These are phyloP conservation scores for Akanthomyces lecanii DNA, from an alignment of 2,329 filamentous ascomycete genomes.

Conservation along the genomic window DNA sequence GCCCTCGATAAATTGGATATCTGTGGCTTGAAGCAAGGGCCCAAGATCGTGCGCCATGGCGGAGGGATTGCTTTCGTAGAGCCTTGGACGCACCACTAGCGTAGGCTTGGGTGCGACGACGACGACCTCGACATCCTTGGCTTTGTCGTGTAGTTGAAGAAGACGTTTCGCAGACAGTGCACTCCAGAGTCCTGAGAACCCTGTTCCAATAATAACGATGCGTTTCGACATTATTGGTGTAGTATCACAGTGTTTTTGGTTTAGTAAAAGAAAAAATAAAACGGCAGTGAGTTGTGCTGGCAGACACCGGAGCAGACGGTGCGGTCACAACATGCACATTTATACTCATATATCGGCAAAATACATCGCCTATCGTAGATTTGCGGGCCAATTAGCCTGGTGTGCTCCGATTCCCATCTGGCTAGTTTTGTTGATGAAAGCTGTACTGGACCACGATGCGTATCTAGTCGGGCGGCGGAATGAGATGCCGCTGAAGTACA, in stretches of 20 bases:
- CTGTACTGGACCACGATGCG: not conserved
- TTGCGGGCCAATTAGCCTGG: not conserved
- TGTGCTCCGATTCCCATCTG: not conserved
- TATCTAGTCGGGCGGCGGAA: not conserved
- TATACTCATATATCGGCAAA: not conserved
- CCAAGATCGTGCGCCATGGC: slow-evolving; percentile 23
- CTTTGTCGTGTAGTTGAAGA: slow-evolving; percentile 22
- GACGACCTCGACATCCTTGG: slow-evolving; percentile 25
- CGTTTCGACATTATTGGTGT: not conserved
- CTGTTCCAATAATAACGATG: slow-evolving; percentile 29
- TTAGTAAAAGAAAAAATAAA: not conserved
- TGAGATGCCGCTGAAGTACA: not conserved
- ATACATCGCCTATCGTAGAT: not conserved
- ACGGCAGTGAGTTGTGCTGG: not conserved
- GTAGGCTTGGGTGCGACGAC: slow-evolving; percentile 31
- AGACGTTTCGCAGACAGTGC: slow-evolving; percentile 33
- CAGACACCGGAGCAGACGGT: no score
- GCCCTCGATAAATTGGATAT: slow-evolving; percentile 27
- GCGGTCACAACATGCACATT: not conserved
- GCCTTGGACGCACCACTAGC: slow-evolving; percentile 31
- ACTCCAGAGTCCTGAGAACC: slow-evolving; percentile 35
- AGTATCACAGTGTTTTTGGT: no score
- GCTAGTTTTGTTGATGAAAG: no score
- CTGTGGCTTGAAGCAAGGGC: slow-evolving; percentile 26
- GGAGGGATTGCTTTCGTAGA: slow-evolving; percentile 31